phyloP scores from a whole-genome alignment of 805 yeast species.

The Ogataea sp. region DNA sequence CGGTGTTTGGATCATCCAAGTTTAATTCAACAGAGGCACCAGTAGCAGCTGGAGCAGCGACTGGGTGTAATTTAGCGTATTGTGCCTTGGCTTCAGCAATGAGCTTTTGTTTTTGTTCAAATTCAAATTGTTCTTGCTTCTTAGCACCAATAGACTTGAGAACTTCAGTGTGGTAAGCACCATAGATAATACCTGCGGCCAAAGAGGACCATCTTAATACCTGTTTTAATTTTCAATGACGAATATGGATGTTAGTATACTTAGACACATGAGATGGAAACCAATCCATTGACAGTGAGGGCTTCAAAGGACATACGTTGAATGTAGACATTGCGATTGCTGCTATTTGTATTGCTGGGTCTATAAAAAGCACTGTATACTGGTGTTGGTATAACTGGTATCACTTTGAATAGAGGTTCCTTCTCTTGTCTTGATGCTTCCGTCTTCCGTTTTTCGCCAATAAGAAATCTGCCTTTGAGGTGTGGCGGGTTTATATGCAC shows the following conservation, averaged over 20 bases:
- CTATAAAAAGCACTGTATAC: not conserved
- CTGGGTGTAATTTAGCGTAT: conserved; percentile 57
- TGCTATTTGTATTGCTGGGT: not conserved
- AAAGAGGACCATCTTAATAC: conserved; percentile 91
- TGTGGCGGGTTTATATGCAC: too few relatives aligned
- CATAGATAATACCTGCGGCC: conserved; percentile 82
- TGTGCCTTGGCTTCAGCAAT: conserved; percentile 86
- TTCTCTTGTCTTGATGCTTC: too few relatives aligned
- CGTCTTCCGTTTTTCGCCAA: too few relatives aligned
- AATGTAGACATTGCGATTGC: conserved; percentile 35
- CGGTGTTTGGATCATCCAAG: conserved; percentile 87
- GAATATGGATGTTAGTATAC: conserved; percentile 2
- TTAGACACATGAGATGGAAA: not conserved
- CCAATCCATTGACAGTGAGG: not conserved
- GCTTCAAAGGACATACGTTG: conserved; percentile 30
- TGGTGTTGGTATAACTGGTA: too few relatives aligned
- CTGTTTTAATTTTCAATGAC: conserved; percentile 23
- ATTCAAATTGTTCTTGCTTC: conserved; percentile 50
- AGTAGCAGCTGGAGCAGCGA: conserved; percentile 32
- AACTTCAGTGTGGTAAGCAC: conserved; percentile 74
- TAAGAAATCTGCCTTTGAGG: too few relatives aligned
- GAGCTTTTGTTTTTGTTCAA: conserved; percentile 59
- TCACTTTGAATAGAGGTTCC: too few relatives aligned
- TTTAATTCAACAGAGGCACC: conserved; percentile 44
- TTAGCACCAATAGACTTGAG: conserved; percentile 54